Evolutionary conservation across 2,329 filamentous ascomycete species (phyloP), one percentile per base, ranked within the genome.

Genomic region (Sclerotinia trifoliorum): DNA sequence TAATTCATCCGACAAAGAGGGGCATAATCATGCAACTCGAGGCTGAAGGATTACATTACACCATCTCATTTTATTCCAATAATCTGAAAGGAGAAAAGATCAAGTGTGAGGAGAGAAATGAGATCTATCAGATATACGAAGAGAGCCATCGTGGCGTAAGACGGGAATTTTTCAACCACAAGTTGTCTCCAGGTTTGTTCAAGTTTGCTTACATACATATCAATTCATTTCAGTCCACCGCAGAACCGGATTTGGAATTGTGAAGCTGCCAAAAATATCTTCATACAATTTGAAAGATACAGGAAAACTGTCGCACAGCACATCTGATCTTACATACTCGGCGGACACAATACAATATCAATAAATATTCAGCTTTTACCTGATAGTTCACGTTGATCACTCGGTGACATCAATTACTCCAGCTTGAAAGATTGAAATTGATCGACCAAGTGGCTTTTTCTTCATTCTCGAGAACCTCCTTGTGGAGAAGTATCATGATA

Each of bases 31-130:
- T 61, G 55, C 46, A 54, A 8, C 42, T 62, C 32, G 32, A 61
- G 55, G 65, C 46, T 51, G 44, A 62, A 61, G 65, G 65, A 66
- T 66, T 32, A 52, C 24, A 62, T 62, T 52, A n/a, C 19, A 51
- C 55, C 32, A 61, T 42, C 19, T 42, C 44, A 61, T 52, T 39
- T 39, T 15, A 42, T 42, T 42, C 7, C 15, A 39, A 21, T 15
- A 54, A 44, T 46, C 26, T 13, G 24, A n/a, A 46, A 48, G 11
- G 17, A 55, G 51, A 10, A 44, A n/a, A 51, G 7, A 48, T 17
- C 54, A 49, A 60, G 46, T 29, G 35, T 61, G 24, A 52, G 15
- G 26, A 32, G 6, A 66, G 55, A 61, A 46, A 54, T 54, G 44
- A 61, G 46, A 54, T 62, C 35, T 46, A 62, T 52, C 46, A 65